These are phyloP conservation scores for Phytophthora rubi DNA, from an alignment of 352 stramenopile genomes.

Conservation along the genomic window DNA sequence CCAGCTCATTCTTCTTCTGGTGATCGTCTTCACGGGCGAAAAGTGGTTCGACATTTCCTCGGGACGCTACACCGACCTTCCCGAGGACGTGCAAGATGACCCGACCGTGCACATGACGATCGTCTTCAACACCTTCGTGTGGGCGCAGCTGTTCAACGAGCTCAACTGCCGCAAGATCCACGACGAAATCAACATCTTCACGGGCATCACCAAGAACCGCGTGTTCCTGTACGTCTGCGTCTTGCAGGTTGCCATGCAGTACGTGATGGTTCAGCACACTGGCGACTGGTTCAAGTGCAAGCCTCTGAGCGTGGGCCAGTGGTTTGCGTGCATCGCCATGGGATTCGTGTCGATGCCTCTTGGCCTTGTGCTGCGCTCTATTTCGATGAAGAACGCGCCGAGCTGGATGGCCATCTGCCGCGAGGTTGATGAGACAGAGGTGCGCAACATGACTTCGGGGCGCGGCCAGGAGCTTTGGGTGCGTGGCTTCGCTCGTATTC, in stretches of 20 bases:
- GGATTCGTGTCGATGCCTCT: conserved; percentile 58
- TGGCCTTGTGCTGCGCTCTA: conserved; percentile 55
- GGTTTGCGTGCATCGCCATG: conserved; percentile 65
- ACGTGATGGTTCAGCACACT: conserved; percentile 96
- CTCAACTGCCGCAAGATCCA: conserved; percentile 86
- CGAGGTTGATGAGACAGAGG: conserved; percentile 54
- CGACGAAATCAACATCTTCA: conserved; percentile 96
- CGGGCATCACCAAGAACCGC: conserved; percentile 89
- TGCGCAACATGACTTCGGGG: conserved; percentile 37
- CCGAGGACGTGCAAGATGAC: conserved; percentile 54
- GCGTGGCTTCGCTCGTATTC: conserved; percentile 55
- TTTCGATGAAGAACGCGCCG: conserved; percentile 65
- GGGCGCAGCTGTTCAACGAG: conserved; percentile 93
- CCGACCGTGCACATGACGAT: conserved; percentile 94
- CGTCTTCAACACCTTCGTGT: conserved; percentile 98
- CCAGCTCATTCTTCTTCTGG: conserved; percentile 89
- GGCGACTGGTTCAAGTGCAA: conserved; percentile 73
- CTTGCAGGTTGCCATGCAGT: conserved; percentile 90
- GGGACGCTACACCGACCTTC: conserved; percentile 43
- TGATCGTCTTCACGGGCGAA: conserved; percentile 79
- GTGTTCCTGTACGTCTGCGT: conserved; percentile 94
- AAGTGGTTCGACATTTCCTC: conserved; percentile 59
- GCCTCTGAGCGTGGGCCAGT: conserved; percentile 51
- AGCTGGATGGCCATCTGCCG: conserved; percentile 64
- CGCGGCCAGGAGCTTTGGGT: conserved; percentile 66